A percentile compares a stretch with the other conserved stretches of the same genome.
These are phyloP conservation scores for Physcomitrium patens DNA, from an alignment of 225 moss, liverwort and hornwort genomes.

Conservation along the genomic window DNA sequence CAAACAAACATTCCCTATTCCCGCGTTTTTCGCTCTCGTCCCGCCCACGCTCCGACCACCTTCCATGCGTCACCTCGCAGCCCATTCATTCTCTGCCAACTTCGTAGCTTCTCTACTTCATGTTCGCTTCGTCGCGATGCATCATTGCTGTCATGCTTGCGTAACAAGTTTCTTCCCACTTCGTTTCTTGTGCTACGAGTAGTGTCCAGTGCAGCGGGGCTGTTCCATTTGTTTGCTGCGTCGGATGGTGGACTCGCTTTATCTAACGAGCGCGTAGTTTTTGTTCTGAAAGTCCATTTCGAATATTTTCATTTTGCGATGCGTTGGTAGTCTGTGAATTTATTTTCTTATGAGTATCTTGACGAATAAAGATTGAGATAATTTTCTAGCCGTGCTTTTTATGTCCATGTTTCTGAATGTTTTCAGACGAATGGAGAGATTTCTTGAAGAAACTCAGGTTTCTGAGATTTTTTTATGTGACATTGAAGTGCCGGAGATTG, in stretches of 20 bases:
- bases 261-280: conserved; percentile 17
- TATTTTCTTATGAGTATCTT: no score
- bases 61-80: conserved; percentile 18
- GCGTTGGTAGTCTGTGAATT: no score
- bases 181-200: not conserved
- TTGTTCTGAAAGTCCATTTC: not conserved
- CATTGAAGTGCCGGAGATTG: conserved; percentile 8
- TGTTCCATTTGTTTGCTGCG: not conserved
- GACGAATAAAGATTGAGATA: no score
- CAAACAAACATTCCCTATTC: conserved; percentile 36
- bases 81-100: not conserved
- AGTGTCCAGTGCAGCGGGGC: not conserved
- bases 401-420: not conserved
- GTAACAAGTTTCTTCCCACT: conserved; percentile 10
- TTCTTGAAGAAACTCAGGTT: conserved; percentile 8
- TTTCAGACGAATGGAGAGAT: not conserved
- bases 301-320: not conserved
- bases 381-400: no score
- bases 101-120: not conserved
- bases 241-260: not conserved
- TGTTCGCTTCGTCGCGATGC: not conserved
- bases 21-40: conserved; percentile 34
- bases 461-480: conserved; percentile 26
- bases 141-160: conserved; percentile 2
- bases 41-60: not conserved